Conservation (phyloP, 2,329 filamentous ascomycete genomes). For the Massarina eburnea region DNA sequence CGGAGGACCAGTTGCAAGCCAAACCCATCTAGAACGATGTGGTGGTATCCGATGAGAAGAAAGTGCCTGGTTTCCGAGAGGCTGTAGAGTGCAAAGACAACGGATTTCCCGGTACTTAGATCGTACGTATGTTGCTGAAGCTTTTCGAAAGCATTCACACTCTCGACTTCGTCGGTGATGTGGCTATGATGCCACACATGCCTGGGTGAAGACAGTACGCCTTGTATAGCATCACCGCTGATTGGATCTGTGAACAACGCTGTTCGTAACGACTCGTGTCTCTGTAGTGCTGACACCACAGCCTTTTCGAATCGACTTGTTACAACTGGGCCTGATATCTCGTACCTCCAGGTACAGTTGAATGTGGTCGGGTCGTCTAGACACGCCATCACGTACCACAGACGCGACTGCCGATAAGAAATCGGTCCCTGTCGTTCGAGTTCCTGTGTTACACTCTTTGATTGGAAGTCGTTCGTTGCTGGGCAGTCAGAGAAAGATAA, state of each 20-base stretch:
- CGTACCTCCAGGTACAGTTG: not conserved
- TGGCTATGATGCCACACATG: not conserved
- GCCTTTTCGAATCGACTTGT: not conserved
- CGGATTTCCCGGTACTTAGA: not conserved
- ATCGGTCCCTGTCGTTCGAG: not conserved
- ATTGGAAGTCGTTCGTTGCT: too few relatives aligned
- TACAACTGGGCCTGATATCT: not conserved
- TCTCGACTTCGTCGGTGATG: not conserved
- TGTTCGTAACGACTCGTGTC: not conserved
- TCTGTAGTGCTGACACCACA: not conserved
- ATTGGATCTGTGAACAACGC: not conserved
- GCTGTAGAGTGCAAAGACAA: not conserved
- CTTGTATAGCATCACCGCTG: not conserved
- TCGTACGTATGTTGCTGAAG: not conserved
- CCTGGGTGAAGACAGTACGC: not conserved
- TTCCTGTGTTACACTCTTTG: not conserved
- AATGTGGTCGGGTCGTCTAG: not conserved
- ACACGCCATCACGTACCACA: not conserved
- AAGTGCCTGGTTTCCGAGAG: not conserved
- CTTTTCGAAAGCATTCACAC: not conserved
- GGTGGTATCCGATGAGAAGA: not conserved
- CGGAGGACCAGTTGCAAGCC: not conserved
- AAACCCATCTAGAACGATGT: not conserved
- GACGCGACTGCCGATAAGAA: not conserved
- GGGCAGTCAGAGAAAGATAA: too few relatives aligned